Base-by-base conservation (phyloP, 169 alveolate species). In the Plasmodium reichenowi region DNA sequence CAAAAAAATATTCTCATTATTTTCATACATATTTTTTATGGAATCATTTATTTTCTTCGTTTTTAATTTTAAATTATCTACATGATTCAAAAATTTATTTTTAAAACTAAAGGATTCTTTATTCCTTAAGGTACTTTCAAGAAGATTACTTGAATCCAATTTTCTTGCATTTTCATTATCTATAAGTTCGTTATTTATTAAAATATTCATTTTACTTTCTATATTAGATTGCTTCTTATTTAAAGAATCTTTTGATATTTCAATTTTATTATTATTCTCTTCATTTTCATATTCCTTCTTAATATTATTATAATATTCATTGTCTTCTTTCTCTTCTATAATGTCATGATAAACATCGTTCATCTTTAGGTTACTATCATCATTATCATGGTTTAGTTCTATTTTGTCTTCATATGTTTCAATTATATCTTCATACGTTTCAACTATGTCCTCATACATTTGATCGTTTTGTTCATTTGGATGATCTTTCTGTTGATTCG, bases 21-120 rank as follows among this genome's bases (percentile, higher is more conserved):
- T 58, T 43, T 83, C 91, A 62, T 83, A 83, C 43, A 83, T 83
- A 70, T 83, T 83, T 70, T 83, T 83, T 58, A 83, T 67, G 4
- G 91, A 83, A 72, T 83, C 83, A 60, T 83, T 83, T 24, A 83
- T 83, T 58, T 83, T 67, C 32, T 56, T 83, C 22, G 91, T 83
- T 38, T 70, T 83, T 10, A 58, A 72, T 70, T 63, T 83, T 45
- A 83, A 62, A 58, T 70, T 83, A 63, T 71, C 91, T 22, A 83
- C 91, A 71, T 83, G 91, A 59, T 58, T 83, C 54, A 83, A 20
- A n/a, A 83, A 58, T 45, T 45, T 83, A 45, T 58, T 68, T 83
- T 38, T 83, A 4, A 83, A 62, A 62, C 85, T 83, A 13, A 59
- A 6, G 0, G 56, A 13, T 29, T 83, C 73, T 45, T 47, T 83